Evolutionary conservation across 495 filamentous ascomycete species (phyloP).

Genomic region (Letharia lupina): DNA sequence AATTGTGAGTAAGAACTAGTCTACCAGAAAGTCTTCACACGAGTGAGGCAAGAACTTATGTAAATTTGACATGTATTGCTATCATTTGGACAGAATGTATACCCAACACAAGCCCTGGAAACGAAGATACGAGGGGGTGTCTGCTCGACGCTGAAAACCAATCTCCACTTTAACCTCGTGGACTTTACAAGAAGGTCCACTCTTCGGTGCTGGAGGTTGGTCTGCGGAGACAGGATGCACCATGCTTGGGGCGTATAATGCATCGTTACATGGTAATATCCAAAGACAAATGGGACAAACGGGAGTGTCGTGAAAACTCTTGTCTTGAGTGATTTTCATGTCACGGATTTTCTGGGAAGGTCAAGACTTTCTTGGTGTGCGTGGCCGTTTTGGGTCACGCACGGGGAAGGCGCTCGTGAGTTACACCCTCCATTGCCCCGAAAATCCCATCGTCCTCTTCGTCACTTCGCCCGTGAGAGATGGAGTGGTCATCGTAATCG

Average conservation of each 20-base stretch:
- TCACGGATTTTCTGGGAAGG: neutral
- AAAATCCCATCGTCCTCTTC: constrained; percentile 96
- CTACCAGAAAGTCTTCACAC: neutral
- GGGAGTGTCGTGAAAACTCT: neutral
- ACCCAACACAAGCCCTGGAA: constrained; percentile 1
- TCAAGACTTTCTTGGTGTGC: neutral
- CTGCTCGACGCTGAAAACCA: constrained; percentile 27
- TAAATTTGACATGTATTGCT: constrained; percentile 1
- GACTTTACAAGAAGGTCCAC: constrained; percentile 16
- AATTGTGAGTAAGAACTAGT: neutral
- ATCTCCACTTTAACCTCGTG: constrained; percentile 30
- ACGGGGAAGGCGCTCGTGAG: constrained; percentile 12
- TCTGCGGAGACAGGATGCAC: constrained; percentile 27
- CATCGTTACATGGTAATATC: neutral
- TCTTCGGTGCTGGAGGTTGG: constrained; percentile 27
- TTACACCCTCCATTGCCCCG: constrained; percentile 88
- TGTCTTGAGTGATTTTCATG: neutral
- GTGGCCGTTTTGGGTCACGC: constrained; percentile 7
- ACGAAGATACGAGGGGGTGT: constrained; percentile 11
- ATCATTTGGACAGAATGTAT: neutral
- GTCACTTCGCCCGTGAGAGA: constrained; percentile 54
- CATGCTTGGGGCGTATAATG: constrained; percentile 9
- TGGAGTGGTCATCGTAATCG: constrained; percentile 54
- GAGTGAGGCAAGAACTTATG: neutral
- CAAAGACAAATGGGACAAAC: neutral